phyloP scores from a whole-genome alignment of 176 grass and related monocot genomes.

The Alopecurus myosuroides region DNA sequence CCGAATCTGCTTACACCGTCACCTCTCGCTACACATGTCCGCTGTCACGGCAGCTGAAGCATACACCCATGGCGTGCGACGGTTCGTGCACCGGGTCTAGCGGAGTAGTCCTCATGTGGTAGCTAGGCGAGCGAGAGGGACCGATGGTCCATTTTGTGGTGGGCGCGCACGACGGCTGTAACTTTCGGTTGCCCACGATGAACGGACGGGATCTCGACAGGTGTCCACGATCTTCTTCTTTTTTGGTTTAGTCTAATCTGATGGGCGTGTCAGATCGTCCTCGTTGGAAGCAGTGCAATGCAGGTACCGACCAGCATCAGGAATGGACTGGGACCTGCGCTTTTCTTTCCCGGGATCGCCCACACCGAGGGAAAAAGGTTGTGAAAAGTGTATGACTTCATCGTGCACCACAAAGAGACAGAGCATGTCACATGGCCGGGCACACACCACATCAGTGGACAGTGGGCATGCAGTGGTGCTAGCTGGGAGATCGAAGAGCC shows the following conservation, averaged over 20 bases:
- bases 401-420: neutral
- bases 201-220: neutral
- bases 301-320: slow-evolving; percentile 35
- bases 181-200: slow-evolving; percentile 30
- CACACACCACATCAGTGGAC: too few species aligned
- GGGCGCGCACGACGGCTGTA: neutral
- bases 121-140: neutral
- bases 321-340: neutral
- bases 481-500: too few species aligned
- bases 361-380: neutral
- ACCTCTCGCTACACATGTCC: too few species aligned
- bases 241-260: neutral
- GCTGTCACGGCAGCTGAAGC: too few species aligned
- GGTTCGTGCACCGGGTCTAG: too few species aligned
- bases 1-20: too few species aligned
- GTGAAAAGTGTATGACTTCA: neutral
- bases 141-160: neutral
- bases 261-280: neutral
- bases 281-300: slow-evolving; percentile 6
- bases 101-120: too few species aligned
- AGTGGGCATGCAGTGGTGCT: too few species aligned
- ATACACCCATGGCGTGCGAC: too few species aligned
- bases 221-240: neutral
- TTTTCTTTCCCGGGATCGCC: neutral
- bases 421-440: neutral